These are phyloP conservation scores for Fusarium begoniae DNA, from an alignment of 2,329 filamentous ascomycete genomes.

Conservation along the genomic window DNA sequence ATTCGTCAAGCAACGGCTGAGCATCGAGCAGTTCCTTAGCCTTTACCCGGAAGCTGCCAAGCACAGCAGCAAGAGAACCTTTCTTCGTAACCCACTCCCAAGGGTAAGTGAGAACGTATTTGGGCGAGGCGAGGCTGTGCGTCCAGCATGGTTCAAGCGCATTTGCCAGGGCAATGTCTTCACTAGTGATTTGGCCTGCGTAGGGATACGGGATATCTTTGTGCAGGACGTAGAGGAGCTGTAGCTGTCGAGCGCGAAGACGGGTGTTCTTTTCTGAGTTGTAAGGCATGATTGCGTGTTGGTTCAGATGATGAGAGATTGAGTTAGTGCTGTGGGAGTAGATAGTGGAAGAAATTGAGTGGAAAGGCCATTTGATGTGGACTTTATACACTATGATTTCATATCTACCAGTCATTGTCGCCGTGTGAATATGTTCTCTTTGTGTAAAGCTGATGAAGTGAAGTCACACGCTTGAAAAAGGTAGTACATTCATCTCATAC, in stretches of 20 bases:
- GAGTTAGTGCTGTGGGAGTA: rapidly evolving
- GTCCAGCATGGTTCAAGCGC: not conserved
- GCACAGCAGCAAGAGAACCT: not conserved
- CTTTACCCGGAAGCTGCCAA: not conserved
- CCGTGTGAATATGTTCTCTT: not conserved
- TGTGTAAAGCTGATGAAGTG: not conserved
- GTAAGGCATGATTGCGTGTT: not conserved
- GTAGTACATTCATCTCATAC: rapidly evolving
- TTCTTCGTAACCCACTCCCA: not conserved
- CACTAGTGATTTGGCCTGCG: not conserved
- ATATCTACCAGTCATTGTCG: rapidly evolving
- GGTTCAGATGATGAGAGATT: not conserved
- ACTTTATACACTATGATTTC: rapidly evolving
- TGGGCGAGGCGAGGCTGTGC: not conserved
- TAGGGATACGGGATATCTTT: not conserved
- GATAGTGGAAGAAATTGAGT: not conserved
- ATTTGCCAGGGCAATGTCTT: not conserved
- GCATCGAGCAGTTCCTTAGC: not conserved
- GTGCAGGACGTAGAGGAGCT: not conserved
- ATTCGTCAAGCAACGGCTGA: not conserved
- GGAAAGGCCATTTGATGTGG: rapidly evolving
- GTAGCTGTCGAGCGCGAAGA: not conserved
- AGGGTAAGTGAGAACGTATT: not conserved
- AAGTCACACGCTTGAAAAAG: rapidly evolving
- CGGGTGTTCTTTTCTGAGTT: not conserved